Conservation (phyloP, 1,284 basidiomycete genomes). For the Pascua guehoae region DNA sequence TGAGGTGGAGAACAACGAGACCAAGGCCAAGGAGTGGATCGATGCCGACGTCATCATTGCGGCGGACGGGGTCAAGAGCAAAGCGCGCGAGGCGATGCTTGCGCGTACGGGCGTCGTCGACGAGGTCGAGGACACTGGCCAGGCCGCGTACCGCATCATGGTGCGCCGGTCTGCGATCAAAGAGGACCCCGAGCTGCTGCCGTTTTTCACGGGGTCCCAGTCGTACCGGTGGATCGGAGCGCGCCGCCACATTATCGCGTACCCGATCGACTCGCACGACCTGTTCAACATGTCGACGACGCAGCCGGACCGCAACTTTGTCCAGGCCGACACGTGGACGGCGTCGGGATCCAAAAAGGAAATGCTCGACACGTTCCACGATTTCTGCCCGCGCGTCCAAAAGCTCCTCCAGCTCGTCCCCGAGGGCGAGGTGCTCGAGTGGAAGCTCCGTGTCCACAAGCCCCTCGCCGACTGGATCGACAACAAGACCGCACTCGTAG, state of each 20-base stretch:
- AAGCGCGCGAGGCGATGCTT: conserved; percentile 39
- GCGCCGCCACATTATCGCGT: conserved; percentile 47
- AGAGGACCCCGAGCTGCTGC: conserved; percentile 45
- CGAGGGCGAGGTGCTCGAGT: conserved; percentile 45
- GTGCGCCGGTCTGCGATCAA: conserved; percentile 37
- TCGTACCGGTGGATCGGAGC: conserved; percentile 48
- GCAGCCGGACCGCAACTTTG: conserved; percentile 46
- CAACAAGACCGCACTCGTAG: conserved; percentile 31
- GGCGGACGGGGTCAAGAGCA: conserved; percentile 47
- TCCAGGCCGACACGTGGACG: conserved; percentile 43
- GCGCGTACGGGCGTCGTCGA: conserved; percentile 38
- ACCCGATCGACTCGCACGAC: conserved; percentile 41
- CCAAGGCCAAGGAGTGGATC: conserved; percentile 29
- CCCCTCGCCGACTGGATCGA: conserved; percentile 45
- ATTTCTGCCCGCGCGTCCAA: conserved; percentile 45
- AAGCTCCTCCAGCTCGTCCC: conserved; percentile 45
- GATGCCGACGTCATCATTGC: conserved; percentile 45
- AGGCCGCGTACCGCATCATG: conserved; percentile 49
- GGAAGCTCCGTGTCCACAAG: conserved; percentile 45
- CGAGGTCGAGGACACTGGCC: conserved; percentile 45
- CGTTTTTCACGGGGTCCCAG: conserved; percentile 38
- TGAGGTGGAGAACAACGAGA: conserved; percentile 15
- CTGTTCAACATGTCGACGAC: conserved; percentile 48
- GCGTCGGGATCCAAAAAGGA: conserved; percentile 39
- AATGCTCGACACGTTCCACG: conserved; percentile 43